Evolutionary conservation across 2,329 filamentous ascomycete species (phyloP).

Genomic region (Xylariomycetidae sp.): DNA sequence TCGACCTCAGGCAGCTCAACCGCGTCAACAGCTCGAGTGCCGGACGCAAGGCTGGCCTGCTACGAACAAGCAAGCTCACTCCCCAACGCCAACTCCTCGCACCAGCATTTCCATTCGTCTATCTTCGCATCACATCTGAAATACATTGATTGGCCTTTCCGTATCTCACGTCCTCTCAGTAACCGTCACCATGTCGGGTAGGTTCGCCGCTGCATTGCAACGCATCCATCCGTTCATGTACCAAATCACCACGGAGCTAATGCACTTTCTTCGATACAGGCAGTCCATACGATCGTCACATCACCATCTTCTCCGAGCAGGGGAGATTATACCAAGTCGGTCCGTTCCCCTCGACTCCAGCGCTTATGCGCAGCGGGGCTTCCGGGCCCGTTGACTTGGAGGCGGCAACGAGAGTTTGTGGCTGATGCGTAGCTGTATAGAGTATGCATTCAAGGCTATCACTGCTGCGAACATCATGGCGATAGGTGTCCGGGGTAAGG

Average conservation of each 20-base stretch:
- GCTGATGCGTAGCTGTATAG: slow-evolving; percentile 42
- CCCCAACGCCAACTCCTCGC: slow-evolving; percentile 1
- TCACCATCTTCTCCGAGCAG: slow-evolving; percentile 99
- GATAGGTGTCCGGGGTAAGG: slow-evolving; percentile 89
- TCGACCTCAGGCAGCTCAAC: slow-evolving; percentile 18
- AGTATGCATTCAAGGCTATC: slow-evolving; percentile 99
- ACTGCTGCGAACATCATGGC: slow-evolving; percentile 99
- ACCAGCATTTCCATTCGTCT: not conserved
- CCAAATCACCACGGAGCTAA: slow-evolving; percentile 21
- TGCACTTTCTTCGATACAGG: slow-evolving; percentile 39
- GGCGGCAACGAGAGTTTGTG: slow-evolving; percentile 9
- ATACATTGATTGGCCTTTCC: too few species aligned
- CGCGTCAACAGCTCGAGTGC: slow-evolving; percentile 16
- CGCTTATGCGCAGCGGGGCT: slow-evolving; percentile 4
- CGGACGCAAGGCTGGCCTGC: slow-evolving; percentile 4
- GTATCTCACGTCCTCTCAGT: not conserved
- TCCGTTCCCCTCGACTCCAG: slow-evolving; percentile 44
- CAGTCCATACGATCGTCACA: slow-evolving; percentile 94
- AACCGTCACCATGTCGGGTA: slow-evolving; percentile 45
- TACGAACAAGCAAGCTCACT: slow-evolving; percentile 4
- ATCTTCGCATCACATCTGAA: not conserved
- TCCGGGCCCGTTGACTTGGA: slow-evolving; percentile 1
- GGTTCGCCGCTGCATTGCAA: too few species aligned
- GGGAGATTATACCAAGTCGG: slow-evolving; percentile 99
- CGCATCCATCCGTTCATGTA: too few species aligned